Base-by-base conservation (phyloP, 345 rosid species). In the Litchi chinensis region DNA sequence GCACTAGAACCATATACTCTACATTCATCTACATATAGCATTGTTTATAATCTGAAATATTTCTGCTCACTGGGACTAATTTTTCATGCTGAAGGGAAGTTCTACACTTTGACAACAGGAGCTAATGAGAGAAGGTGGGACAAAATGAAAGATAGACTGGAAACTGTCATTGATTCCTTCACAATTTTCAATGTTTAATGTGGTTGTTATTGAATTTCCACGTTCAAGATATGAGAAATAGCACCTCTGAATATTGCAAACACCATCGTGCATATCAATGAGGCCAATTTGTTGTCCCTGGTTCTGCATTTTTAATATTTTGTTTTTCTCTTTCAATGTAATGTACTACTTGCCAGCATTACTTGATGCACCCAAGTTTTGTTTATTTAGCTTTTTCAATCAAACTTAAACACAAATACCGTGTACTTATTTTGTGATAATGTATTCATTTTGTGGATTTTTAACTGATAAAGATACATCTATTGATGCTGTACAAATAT, bases 111-210 rank as follows among this genome's bases (percentile, higher is more conserved):
- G 90, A 92, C 98, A 10, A 92, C 96, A 0, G 97, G 97, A 2
- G 93, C 98, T 1, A 95, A 95, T 18, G 94, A 95, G 71, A 90
- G 98, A 83, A 89, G 97, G 79, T 93, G 98, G 97, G 95, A 68
- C 65, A 95, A 95, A 85, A 90, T 95, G 97, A 92, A 93, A 86
- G 99, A 95, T 18, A 87, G 86, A 83, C 82, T 93, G 81, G 85
- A 87, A 73, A 87, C 91, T 5, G 90, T 93, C 59, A 60, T 91
- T 5, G 98, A 93, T 44, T 95, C 97, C 80, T 95, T 93, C 82
- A 86, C 88, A 83, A 79, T 92, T 79, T 83, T 87, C 86, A 82
- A 76, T 71, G 92, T 85, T 56, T 87, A 83, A 88, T 68, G 5
- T 32, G 26, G n/a, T 54, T 69, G n/a, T 54, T 69, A 6, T 32